Base-by-base conservation (phyloP, 176 grass and related monocot genomes). In the Cenchrus fungigraminus region DNA sequence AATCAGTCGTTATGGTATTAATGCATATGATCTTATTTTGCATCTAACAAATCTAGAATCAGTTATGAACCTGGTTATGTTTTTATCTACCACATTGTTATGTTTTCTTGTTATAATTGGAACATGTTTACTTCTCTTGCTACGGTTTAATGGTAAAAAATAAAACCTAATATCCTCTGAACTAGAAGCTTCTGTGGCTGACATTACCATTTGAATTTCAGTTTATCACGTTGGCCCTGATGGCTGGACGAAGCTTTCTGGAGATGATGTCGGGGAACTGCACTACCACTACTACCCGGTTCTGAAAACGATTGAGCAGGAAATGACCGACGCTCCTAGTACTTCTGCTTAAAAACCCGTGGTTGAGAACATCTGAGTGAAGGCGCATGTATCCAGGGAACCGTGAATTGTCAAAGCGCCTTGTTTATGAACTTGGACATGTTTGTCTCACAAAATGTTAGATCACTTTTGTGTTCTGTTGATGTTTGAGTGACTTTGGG, bases 171-270 rank as follows among this genome's bases (percentile, higher is more conserved):
- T 43, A 11, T 12, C 63, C 65, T 43, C 32, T 17, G 32, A 19
- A 43, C 67, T 20, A 44, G 67, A 70, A 70, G 17, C 0, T 7
- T 20, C 74, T 43, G 5, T 79, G 61, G 0, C 14, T 77, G 37
- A 84, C 5, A n/a, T 15, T n/a, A 6, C 25, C 29, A 83, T 71
- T 79, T 25, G 20, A 49, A 42, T 86, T 85, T 11, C 85, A 98
- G 96, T 98, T 32, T 98, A 95, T 79, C 83, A 98, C 19, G 93
- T 98, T 25, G 96, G 93, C 25, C 88, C 91, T 6, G 58, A 92
- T 85, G 93, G 96, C 5, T 98, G 96, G 96, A 98, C 79, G 86
- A 98, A 98, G 83, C 80, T 98, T 57, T 95, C 96, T 55, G 96
- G 96, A 58, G 96, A 98, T 77, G 96, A 98, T 84, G 96, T 98